Evolutionary conservation across 352 stramenopile genomes (phyloP), one percentile per base, ranked within the genome.

Genomic region (Thalassiosira sp.): DNA sequence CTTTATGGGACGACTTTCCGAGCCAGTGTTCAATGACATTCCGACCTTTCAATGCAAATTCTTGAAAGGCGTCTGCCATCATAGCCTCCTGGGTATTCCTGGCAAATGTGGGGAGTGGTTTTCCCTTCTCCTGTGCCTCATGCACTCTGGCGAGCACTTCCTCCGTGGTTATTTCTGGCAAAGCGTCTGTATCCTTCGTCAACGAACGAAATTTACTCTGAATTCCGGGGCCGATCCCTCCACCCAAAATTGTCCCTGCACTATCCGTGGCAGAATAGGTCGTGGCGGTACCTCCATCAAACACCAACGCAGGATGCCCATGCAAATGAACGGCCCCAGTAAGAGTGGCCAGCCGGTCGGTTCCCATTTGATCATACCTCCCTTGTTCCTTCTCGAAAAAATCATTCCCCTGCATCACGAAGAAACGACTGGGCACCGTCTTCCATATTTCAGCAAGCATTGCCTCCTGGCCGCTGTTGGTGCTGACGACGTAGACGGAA

Each of bases 271-370:
- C 85, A 0, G 81, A 85, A 59, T 90, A 93, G 0, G 87, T 93
- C 54, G 81, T 81, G 10, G 85, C 85, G 0, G 85, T 93, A 6
- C 87, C 87, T 2, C 72, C 85, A 68, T 93, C 87, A 60, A 93
- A 85, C 0, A 90, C 83, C 40, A 93, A 64, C 3, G 69, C 61
- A 1, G 87, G 82, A 67, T 61, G 46, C 10, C 81, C 79, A 58
- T 76, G 37, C 10, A 78, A 16, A 43, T 79, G 33, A 8, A 58
- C 56, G 3, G 84, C 81, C 8, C 71, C 79, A 15, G 49, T 70
- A 1, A 88, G 37, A 20, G 70, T 77, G 0, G 85, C 83, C 10
- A 82, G 42, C 16, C 87, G 72, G 81, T 93, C 87, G 1, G 88
- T 77, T 1, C 87, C 87, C 64, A 93, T 58, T 45, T 1, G 58